Base-by-base conservation (phyloP, 441 rosid genomes). In the Populus hybrid region DNA sequence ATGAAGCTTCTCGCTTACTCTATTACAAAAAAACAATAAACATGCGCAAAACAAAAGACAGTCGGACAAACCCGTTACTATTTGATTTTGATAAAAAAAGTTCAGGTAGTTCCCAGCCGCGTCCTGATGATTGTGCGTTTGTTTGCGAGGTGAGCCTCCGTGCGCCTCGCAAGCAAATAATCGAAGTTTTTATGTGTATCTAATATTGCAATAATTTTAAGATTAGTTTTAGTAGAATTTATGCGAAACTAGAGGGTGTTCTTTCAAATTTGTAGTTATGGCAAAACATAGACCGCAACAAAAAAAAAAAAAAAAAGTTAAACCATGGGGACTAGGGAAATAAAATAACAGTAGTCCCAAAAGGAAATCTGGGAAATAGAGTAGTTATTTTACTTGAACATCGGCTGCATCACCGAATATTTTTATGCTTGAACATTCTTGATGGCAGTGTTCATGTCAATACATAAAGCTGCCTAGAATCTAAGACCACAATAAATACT, bases 361-460 rank as follows among this genome's bases (percentile, higher is more conserved):
- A 7, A 57, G 63, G 12, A 73, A 72, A 75, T 50, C 53, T 76
- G n/a, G 81, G 61, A 77, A 77, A 46, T n/a, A 76, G 79, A 40
- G 23, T 20, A 8, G 23, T 7, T 57, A 8, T 57, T 57, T 14
- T 57, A 57, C n/a, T 8, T 6, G 57, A 84, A 70, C 72, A 71
- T 68, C 65, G 71, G 82, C 73, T 70, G 40, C 77, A 69, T 46
- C 73, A 12, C 26, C 10, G n/a, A 72, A 46, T 74, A 68, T 20
- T 67, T 74, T 80, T 71, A 73, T 74, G 69, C 20, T 67, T 65
- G 77, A 82, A 82, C 85, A 82, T 82, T 84, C 85, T 87, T 82
- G 90, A 71, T 87, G 81, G 72, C 67, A 59, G 84, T 75, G 84
- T 78, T 74, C 2, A 40, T 67, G 34, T 26, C 57, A 74, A 38